Evolutionary conservation across 2,329 filamentous ascomycete genomes (phyloP), one percentile per base, ranked within the genome.

Genomic region (Ophiocordyceps sinensis): DNA sequence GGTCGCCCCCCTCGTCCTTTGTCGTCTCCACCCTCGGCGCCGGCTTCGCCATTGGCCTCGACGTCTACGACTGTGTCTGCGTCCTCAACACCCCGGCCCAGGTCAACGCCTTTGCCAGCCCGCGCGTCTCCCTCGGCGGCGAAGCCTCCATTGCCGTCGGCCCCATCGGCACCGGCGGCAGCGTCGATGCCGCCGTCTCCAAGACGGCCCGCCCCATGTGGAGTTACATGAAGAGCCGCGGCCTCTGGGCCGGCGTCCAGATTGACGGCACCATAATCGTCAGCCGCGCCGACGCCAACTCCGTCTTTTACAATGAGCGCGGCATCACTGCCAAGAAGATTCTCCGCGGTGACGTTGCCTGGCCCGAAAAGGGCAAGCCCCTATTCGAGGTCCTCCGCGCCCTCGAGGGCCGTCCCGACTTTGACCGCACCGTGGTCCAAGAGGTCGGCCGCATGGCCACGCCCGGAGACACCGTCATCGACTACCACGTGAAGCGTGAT

Each of bases 231-330:
- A 89, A 89, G 64, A 83, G 77, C 46, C 72, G 83, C 28, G 85
- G 85, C 1, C 71, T 89, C 43, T 89, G 87, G 56, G 82, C 80
- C 1, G 82, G 84, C 12, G 72, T 88, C 0, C 81, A 86, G 48
- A 68, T 88, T n/a, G 84, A 89, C 49, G 85, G 85, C 2, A 88
- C 84, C 0, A 70, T 89, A 15, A 68, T 89, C 35, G 77, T 88
- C 39, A 79, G 85, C 52, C 72, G 85, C 19, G 75, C 71, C 0
- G 85, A 87, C 49, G 85, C 86, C 53, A 91, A 91, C 53, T 78
- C 82, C 45, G 70, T 73, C 10, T 89, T 89, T 50, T 91, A 88
- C 54, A 75, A 77, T 14, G 70, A 85, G 45, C 53, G 53, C 12
- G 52, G 53, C n/a, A 63, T 66, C 37, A 51, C 56, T 0, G 57